Percentiles rank a stretch among this genome's conserved stretches.
These are phyloP conservation scores for Paecilomyces niveus DNA, from an alignment of 2,329 filamentous ascomycete genomes.

Conservation along the genomic window DNA sequence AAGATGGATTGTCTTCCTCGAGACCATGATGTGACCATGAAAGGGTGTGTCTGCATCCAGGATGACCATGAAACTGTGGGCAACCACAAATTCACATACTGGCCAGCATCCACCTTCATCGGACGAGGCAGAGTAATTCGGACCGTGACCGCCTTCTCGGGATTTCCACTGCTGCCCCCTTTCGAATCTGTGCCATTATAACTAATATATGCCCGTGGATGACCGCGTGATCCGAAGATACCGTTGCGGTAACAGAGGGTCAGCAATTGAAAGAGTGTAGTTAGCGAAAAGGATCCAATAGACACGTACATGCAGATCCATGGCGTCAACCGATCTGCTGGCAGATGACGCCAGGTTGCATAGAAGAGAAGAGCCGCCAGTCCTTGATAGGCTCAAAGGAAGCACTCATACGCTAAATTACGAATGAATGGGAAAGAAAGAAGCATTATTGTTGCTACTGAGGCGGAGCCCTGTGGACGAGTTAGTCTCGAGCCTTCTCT, in stretches of 20 bases:
- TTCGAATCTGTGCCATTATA: background rate
- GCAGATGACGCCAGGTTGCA: slow-evolving; percentile 7
- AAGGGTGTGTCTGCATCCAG: slow-evolving; percentile 12
- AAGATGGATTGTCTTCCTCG: slow-evolving; percentile 8
- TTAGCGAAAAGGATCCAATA: background rate
- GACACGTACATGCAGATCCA: slow-evolving; percentile 6
- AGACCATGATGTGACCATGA: slow-evolving; percentile 15
- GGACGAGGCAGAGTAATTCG: background rate
- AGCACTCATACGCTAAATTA: slow-evolving; percentile 5
- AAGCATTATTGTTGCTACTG: slow-evolving; percentile 3
- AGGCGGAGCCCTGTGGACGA: slow-evolving; percentile 4
- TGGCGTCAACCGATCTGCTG: slow-evolving; percentile 5
- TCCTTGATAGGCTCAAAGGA: slow-evolving; percentile 9
- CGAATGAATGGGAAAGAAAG: slow-evolving; percentile 5
- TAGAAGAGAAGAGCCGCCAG: slow-evolving; percentile 7
- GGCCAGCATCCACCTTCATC: slow-evolving; percentile 3
- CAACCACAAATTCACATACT: slow-evolving; percentile 15
- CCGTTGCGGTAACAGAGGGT: background rate
- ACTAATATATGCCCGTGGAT: slow-evolving; percentile 3
- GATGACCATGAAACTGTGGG: slow-evolving; percentile 8
- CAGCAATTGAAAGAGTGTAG: background rate
- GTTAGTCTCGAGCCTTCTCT: background rate
- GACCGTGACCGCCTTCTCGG: slow-evolving; percentile 1
- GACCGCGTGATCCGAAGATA: background rate
- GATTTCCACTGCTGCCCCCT: background rate